These are phyloP conservation scores for Saccharomycopsis javanensis DNA, from an alignment of 805 yeast genomes.

Conservation along the genomic window DNA sequence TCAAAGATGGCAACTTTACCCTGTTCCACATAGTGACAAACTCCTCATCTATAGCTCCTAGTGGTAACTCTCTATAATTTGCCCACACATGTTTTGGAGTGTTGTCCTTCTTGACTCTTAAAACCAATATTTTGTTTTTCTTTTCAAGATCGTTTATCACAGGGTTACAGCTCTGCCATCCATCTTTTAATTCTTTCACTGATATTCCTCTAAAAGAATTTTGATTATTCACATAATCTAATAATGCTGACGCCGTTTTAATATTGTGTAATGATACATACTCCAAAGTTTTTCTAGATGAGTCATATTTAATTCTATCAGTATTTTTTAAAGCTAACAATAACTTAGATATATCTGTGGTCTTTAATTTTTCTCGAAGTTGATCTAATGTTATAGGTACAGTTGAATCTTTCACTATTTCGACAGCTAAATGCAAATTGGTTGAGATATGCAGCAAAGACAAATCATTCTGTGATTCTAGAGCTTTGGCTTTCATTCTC, in stretches of 20 bases:
- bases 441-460: slow-evolving; percentile 60
- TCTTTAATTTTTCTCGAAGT: slow-evolving; percentile 54
- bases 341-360: slow-evolving; percentile 47
- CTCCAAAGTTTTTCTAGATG: slow-evolving; percentile 55
- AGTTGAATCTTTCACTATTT: slow-evolving; percentile 65
- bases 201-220: slow-evolving; percentile 80
- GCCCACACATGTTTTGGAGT: slow-evolving; percentile 92
- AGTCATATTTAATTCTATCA: slow-evolving; percentile 66
- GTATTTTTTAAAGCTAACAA: slow-evolving; percentile 64
- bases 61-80: slow-evolving; percentile 48
- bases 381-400: slow-evolving; percentile 58
- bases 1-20: slow-evolving; percentile 71
- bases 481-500: slow-evolving; percentile 2
- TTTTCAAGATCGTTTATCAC: slow-evolving; percentile 72
- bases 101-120: slow-evolving; percentile 87
- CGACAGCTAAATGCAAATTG: slow-evolving; percentile 83
- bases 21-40: slow-evolving; percentile 74
- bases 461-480: slow-evolving; percentile 21
- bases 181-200: slow-evolving; percentile 75
- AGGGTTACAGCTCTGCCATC: slow-evolving; percentile 86
- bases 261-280: slow-evolving; percentile 87
- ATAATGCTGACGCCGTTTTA: slow-evolving; percentile 65
- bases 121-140: slow-evolving; percentile 67
- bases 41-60: slow-evolving; percentile 62
- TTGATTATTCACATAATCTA: slow-evolving; percentile 66